Base-by-base conservation (phyloP, 2,329 filamentous ascomycete species). In the Fusarium falciforme region DNA sequence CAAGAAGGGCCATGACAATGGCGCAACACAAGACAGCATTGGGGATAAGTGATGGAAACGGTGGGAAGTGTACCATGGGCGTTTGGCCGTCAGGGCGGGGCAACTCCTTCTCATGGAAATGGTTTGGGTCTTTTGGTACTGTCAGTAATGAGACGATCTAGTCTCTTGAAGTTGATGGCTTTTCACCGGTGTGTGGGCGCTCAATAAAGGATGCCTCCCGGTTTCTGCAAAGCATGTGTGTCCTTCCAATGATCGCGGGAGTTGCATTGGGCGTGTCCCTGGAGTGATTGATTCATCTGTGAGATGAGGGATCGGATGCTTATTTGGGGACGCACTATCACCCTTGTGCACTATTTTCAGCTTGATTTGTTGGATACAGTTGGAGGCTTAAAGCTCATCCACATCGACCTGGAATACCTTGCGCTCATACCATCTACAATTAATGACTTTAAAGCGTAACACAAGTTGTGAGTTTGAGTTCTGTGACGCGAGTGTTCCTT, bases 91-190 rank as follows among this genome's bases (percentile, higher is more conserved):
- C 72, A 75, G 75, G 76, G 75, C 71, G 70, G 71, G 71, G 75
- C 78, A 77, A 75, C 73, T 78, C 72, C 78, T 79, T 76, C 79
- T 77, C 70, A 70, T 72, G 75, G 75, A 71, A 77, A 77, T 79
- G 79, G 75, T 80, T 78, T 76, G 77, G 78, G 77, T 77, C 72
- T 76, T 70, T 73, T 73, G 76, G 67, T 73, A 72, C 74, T 61
- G 76, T 76, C 75, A 78, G 77, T 71, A 77, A 80, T 75, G 78
- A 79, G 74, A 79, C 75, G 75, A 73, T 79, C 72, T 78, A 76
- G 74, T 78, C 73, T 70, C 49, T 75, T 67, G 64, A 77, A 72
- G 76, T 70, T 49, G 74, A 71, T 70, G 73, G 66, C 69, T 79
- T 79, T 61, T 78, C 73, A 67, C 73, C 71, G 76, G 68, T 71